phyloP scores from a whole-genome alignment of 2,329 filamentous ascomycete species.

The Colletotrichum brevisporum region DNA sequence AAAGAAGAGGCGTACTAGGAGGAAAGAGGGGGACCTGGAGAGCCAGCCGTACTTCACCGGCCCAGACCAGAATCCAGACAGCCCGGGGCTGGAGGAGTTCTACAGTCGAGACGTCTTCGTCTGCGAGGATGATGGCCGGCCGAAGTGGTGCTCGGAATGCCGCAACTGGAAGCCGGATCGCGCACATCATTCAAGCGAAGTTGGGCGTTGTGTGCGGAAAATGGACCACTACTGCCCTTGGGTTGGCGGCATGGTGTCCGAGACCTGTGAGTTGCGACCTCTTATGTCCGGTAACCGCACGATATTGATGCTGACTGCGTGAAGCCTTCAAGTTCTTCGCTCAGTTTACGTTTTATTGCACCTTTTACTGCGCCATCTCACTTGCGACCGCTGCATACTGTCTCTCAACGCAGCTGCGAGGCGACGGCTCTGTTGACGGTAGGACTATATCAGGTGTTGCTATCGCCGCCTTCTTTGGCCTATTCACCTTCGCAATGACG shows the following conservation, averaged over 20 bases:
- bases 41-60: conserved; percentile 51
- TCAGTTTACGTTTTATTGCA: conserved; percentile 84
- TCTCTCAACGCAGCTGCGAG: conserved; percentile 65
- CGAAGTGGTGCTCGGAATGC: conserved; percentile 88
- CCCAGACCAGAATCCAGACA: conserved; percentile 68
- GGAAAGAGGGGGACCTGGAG: conserved; percentile 50
- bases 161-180: conserved; percentile 90
- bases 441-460: conserved; percentile 77
- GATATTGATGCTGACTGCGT: conserved; percentile 9
- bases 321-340: conserved; percentile 90
- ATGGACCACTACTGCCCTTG: conserved; percentile 98
- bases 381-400: conserved; percentile 76
- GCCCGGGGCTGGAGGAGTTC: conserved; percentile 79
- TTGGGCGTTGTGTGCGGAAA: conserved; percentile 85
- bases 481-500: conserved; percentile 88
- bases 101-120: conserved; percentile 88
- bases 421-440: conserved; percentile 63
- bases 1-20: conserved; percentile 44
- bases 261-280: conserved; percentile 70
- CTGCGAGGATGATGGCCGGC: conserved; percentile 86
- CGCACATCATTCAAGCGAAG: conserved; percentile 87
- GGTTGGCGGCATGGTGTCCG: conserved; percentile 93
- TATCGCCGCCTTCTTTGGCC: conserved; percentile 78
- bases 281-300: conserved; percentile 15
- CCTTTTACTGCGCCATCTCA: conserved; percentile 75